phyloP scores from a whole-genome alignment of 2,329 filamentous ascomycete genomes.

The Pseudogymnoascus sp. region DNA sequence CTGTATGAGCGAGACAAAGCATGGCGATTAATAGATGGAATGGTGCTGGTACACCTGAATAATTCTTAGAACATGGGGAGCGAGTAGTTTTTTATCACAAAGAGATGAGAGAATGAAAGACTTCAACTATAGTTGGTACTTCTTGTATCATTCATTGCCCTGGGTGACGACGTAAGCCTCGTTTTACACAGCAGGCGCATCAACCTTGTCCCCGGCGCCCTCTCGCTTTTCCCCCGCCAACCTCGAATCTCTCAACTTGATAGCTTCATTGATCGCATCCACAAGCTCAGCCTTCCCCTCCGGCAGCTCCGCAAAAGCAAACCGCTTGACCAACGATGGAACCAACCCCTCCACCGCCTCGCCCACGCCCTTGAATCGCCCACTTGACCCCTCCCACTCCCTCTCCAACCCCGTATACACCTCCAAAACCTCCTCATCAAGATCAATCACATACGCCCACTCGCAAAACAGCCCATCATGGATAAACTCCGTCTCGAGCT shows the following conservation, averaged over 20 bases:
- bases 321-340: not conserved
- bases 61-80: not conserved
- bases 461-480: not conserved
- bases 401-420: not conserved
- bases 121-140: not conserved
- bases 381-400: not conserved
- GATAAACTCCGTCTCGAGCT: not conserved
- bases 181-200: too few species aligned
- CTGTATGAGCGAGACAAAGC: not conserved
- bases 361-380: not conserved
- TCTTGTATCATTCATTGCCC: not conserved
- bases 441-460: not conserved
- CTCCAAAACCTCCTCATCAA: not conserved
- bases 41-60: not conserved
- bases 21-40: not conserved
- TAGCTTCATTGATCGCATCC: not conserved
- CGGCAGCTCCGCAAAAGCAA: not conserved
- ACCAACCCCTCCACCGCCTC: not conserved
- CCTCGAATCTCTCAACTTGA: not conserved
- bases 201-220: not conserved
- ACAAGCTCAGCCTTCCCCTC: not conserved
- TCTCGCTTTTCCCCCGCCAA: not conserved
- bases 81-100: not conserved
- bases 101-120: not conserved
- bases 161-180: too few species aligned